Conservation (phyloP, 495 filamentous ascomycete species). For the Lasiosphaeria miniovina region DNA sequence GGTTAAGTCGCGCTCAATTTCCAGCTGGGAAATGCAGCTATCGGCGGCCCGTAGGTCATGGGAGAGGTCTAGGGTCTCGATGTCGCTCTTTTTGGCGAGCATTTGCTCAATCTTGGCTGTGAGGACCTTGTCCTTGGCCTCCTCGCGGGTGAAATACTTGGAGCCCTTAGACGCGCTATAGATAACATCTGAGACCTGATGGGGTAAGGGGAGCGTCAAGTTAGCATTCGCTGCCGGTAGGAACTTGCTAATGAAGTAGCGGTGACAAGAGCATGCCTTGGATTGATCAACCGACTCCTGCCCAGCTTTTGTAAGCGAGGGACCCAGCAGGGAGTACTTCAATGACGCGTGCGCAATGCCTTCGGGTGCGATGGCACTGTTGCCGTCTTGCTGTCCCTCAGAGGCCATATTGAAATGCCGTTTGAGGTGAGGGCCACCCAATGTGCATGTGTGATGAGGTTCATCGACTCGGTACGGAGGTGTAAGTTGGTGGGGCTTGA, state of each 20-base stretch:
- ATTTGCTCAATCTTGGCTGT: slow-evolving; percentile 86
- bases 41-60: slow-evolving; percentile 73
- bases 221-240: too few relatives aligned
- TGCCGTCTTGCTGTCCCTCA: slow-evolving; percentile 2
- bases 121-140: slow-evolving; percentile 73
- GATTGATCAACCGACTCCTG: slow-evolving; percentile 92
- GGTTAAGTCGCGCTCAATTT: slow-evolving; percentile 71
- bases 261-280: slow-evolving; percentile 52
- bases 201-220: not conserved
- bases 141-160: slow-evolving; percentile 94
- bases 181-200: slow-evolving; percentile 88
- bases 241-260: too few relatives aligned
- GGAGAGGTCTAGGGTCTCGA: slow-evolving; percentile 73
- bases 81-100: slow-evolving; percentile 66
- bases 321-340: slow-evolving; percentile 75
- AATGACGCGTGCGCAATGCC: slow-evolving; percentile 41
- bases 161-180: slow-evolving; percentile 96
- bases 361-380: not conserved
- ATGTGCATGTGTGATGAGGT: not conserved
- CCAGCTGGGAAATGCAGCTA: slow-evolving; percentile 76
- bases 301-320: slow-evolving; percentile 89
- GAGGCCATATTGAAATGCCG: slow-evolving; percentile 16
- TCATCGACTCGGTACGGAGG: not conserved
- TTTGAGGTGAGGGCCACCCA: not conserved
- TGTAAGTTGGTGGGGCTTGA: not conserved